phyloP scores from a whole-genome alignment of 139 green algal species.

The Micractinium conductrix region DNA sequence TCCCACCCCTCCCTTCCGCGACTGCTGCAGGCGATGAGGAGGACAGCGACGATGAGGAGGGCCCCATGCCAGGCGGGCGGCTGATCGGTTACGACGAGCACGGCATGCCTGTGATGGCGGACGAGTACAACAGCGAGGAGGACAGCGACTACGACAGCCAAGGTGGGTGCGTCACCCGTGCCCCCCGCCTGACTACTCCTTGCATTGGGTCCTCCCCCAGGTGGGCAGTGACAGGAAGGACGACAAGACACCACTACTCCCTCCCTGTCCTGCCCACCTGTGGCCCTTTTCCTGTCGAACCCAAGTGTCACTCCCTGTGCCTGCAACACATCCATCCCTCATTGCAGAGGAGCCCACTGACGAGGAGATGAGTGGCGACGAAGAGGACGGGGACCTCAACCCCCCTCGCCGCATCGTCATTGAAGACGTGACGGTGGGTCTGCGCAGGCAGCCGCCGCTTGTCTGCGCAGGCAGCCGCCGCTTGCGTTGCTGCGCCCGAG shows the following conservation, averaged over 20 bases:
- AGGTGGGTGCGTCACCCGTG: too few relatives aligned
- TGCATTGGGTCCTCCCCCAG: too few relatives aligned
- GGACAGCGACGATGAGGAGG: conserved; percentile 20
- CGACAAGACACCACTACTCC: too few relatives aligned
- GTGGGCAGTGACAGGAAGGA: too few relatives aligned
- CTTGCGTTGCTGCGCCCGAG: too few relatives aligned
- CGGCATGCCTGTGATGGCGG: conserved; percentile 38
- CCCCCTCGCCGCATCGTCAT: neutral
- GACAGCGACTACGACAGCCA: conserved; percentile 36
- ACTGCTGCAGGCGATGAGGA: conserved; percentile 35
- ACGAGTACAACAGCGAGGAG: conserved; percentile 44
- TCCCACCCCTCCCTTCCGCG: neutral
- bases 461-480: too few relatives aligned
- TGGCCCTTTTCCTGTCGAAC: too few relatives aligned
- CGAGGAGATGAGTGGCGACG: conserved; percentile 38
- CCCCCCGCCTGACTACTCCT: too few relatives aligned
- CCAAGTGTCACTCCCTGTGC: neutral
- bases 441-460: too few relatives aligned
- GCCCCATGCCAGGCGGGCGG: neutral
- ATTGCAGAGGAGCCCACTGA: conserved; percentile 14
- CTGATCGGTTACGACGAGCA: conserved; percentile 33
- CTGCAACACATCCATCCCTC: neutral
- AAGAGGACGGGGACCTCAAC: conserved; percentile 32
- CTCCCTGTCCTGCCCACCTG: too few relatives aligned
- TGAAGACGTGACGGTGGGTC: conserved; percentile 6